Evolutionary conservation across 768 basidiomycete species (phyloP).

Genomic region (Tulasnella sp.): DNA sequence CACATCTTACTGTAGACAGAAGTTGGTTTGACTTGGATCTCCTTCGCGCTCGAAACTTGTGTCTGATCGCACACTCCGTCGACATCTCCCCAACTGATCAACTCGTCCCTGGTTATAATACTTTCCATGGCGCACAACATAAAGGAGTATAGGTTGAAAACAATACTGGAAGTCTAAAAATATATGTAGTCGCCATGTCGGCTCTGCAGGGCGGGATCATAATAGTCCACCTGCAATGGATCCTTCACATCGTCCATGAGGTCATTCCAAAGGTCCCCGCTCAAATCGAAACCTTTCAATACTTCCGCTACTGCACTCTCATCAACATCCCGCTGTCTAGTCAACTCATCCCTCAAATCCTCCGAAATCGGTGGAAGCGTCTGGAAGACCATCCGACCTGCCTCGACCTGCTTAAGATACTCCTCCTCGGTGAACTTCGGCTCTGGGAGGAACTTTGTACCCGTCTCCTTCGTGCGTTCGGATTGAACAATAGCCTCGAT

Average conservation of each 20-base stretch:
- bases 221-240: slow-evolving; percentile 7
- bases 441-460: slow-evolving; percentile 39
- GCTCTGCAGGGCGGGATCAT: no score
- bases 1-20: no score
- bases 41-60: no score
- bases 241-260: neutral
- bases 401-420: slow-evolving; percentile 55
- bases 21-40: no score
- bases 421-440: slow-evolving; percentile 37
- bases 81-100: no score
- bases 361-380: slow-evolving; percentile 53
- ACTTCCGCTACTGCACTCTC: slow-evolving; percentile 4
- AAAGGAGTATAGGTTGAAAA: no score
- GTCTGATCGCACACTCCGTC: no score
- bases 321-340: neutral
- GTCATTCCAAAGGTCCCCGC: slow-evolving; percentile 4
- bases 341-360: neutral
- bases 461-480: slow-evolving; percentile 19
- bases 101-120: no score
- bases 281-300: slow-evolving; percentile 9
- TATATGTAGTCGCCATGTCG: no score
- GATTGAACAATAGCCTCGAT: slow-evolving; percentile 59
- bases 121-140: no score
- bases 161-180: no score
- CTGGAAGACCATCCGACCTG: slow-evolving; percentile 54